These are phyloP conservation scores for Sporothrix euskadiensis DNA, from an alignment of 2,329 filamentous ascomycete genomes.

Conservation along the genomic window DNA sequence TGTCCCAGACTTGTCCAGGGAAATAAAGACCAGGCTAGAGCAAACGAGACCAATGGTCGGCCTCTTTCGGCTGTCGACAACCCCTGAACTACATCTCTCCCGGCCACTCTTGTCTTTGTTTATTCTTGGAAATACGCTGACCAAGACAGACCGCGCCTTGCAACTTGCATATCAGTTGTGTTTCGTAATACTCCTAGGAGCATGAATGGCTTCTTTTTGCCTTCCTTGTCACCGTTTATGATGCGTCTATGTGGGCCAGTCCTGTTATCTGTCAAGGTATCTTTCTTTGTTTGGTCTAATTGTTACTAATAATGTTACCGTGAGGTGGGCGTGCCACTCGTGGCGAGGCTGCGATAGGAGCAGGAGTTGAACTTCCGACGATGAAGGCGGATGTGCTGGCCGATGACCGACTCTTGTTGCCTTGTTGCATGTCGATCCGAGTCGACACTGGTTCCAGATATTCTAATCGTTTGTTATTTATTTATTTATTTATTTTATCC, in stretches of 20 bases:
- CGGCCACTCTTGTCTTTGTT: not conserved
- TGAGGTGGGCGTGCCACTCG: not conserved
- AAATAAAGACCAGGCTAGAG: not conserved
- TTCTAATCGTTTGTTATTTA: too few species aligned
- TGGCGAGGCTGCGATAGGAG: not conserved
- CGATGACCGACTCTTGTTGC: not conserved
- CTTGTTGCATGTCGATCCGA: not conserved
- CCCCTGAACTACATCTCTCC: not conserved
- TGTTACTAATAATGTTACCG: not conserved
- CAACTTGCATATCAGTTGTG: not conserved
- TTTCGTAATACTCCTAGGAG: not conserved
- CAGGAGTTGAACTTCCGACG: not conserved
- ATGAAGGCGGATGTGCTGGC: not conserved
- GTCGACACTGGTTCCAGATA: too few species aligned
- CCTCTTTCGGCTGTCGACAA: not conserved
- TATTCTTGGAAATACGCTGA: not conserved
- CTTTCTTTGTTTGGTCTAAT: not conserved
- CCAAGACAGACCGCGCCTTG: not conserved
- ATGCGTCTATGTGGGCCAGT: not conserved
- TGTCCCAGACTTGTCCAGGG: not conserved
- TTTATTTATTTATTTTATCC: too few species aligned
- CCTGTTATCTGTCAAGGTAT: not conserved
- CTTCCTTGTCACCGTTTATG: not conserved
- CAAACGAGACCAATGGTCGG: not conserved
- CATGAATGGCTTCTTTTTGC: too few species aligned